Evolutionary conservation across 2,329 filamentous ascomycete genomes (phyloP).

Genomic region (Ceratocystis ficicola): DNA sequence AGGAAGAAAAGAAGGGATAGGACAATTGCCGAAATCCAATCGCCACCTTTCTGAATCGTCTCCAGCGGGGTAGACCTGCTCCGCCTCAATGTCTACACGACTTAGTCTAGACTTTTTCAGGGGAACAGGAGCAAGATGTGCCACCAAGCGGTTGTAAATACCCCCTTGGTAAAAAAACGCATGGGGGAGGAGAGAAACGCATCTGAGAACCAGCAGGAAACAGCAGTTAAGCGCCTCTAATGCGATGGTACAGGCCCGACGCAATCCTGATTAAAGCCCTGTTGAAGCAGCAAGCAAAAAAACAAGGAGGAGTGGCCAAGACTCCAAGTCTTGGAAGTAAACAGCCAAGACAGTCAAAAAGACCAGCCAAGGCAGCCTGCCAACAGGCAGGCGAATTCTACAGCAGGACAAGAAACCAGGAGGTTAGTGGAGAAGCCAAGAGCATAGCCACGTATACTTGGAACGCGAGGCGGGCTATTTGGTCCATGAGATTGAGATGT

Average conservation of each 20-base stretch:
- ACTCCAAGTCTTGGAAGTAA: background rate
- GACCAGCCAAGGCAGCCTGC: background rate
- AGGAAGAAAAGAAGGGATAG: background rate
- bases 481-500: background rate
- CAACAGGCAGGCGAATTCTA: background rate
- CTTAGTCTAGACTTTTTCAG: slow-evolving; percentile 2
- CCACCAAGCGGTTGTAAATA: background rate
- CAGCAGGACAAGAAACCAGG: background rate
- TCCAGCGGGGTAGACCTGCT: background rate
- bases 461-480: background rate
- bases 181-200: background rate
- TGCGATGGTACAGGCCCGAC: background rate
- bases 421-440: background rate
- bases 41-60: background rate
- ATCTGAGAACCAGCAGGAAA: background rate
- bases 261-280: background rate
- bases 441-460: background rate
- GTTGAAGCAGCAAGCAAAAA: background rate
- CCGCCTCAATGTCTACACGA: background rate
- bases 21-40: background rate
- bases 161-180: background rate
- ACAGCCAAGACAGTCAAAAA: slow-evolving; percentile 4
- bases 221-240: background rate
- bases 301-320: background rate
- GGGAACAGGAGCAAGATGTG: background rate